A percentile compares a stretch with the other conserved stretches of the same genome.
Evolutionary conservation across 148 eudicot species (phyloP).

Genomic region (Cornus florida): DNA sequence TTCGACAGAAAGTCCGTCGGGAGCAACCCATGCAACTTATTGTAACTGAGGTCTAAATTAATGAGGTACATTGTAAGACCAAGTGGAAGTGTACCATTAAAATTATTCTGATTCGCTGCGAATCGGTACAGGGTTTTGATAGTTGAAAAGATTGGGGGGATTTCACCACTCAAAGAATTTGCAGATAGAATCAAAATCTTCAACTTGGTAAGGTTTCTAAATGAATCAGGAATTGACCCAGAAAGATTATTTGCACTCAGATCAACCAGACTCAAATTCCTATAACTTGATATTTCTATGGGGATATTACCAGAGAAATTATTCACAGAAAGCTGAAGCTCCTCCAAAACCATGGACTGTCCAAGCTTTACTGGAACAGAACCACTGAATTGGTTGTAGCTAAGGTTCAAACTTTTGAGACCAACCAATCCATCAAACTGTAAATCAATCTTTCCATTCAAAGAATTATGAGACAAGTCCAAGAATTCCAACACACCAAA

Average conservation of each 20-base stretch:
- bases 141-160: constrained; percentile 41
- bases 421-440: constrained; percentile 47
- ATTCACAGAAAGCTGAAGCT: constrained; percentile 54
- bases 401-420: constrained; percentile 55
- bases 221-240: constrained; percentile 44
- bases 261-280: constrained; percentile 53
- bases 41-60: constrained; percentile 73
- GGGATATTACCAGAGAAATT: constrained; percentile 40
- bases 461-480: constrained; percentile 52
- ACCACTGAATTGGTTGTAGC: constrained; percentile 51
- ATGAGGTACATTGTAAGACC: constrained; percentile 43
- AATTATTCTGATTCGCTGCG: constrained; percentile 62
- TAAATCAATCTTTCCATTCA: constrained; percentile 31
- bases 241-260: constrained; percentile 47
- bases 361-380: constrained; percentile 53
- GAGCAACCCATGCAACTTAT: constrained; percentile 48
- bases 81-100: constrained; percentile 59
- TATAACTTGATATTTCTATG: constrained; percentile 36
- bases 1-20: constrained; percentile 52
- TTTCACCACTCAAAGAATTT: constrained; percentile 50
- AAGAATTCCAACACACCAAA: constrained; percentile 47
- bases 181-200: constrained; percentile 48
- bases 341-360: constrained; percentile 36
- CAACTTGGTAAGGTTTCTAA: constrained; percentile 47
- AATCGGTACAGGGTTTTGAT: constrained; percentile 51